Evolutionary conservation across 2,329 filamentous ascomycete genomes (phyloP).

Genomic region (Paraconiothyrium sp.): DNA sequence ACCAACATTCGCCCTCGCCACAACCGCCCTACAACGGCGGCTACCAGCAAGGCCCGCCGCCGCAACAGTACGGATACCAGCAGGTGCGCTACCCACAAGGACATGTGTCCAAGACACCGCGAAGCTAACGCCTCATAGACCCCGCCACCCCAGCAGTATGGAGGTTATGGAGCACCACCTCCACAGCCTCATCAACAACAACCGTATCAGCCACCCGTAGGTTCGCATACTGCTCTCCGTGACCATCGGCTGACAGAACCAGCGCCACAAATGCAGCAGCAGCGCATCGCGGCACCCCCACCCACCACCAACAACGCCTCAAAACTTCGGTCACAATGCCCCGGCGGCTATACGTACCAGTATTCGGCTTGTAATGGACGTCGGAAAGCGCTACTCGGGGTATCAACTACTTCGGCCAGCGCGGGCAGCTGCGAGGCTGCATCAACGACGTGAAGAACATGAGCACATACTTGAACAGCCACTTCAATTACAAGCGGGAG

Average conservation of each 20-base stretch:
- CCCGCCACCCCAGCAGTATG: conserved; percentile 47
- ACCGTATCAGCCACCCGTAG: conserved; percentile 34
- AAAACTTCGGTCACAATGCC: conserved; percentile 70
- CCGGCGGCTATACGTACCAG: conserved; percentile 82
- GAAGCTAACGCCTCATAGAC: conserved; percentile 36
- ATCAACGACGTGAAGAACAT: conserved; percentile 99
- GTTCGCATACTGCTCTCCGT: neutral
- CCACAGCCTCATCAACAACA: conserved; percentile 30
- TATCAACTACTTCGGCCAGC: conserved; percentile 96
- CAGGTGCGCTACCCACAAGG: conserved; percentile 42
- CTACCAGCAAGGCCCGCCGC: conserved; percentile 52
- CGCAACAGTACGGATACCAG: conserved; percentile 56
- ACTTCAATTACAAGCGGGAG: conserved; percentile 91
- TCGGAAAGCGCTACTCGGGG: conserved; percentile 87
- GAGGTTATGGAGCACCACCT: conserved; percentile 33
- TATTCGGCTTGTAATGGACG: conserved; percentile 91
- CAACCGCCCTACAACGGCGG: conserved; percentile 50
- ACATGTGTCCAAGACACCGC: neutral
- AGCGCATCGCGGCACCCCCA: conserved; percentile 58
- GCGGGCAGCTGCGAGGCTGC: conserved; percentile 88
- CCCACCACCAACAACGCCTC: conserved; percentile 70
- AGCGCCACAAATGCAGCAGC: conserved; percentile 32
- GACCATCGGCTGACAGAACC: conserved; percentile 40
- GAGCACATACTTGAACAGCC: conserved; percentile 86
- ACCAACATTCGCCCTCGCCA: conserved; percentile 47